Evolutionary conservation across 495 filamentous ascomycete species (phyloP).

Genomic region (Aspergillus avenaceus): DNA sequence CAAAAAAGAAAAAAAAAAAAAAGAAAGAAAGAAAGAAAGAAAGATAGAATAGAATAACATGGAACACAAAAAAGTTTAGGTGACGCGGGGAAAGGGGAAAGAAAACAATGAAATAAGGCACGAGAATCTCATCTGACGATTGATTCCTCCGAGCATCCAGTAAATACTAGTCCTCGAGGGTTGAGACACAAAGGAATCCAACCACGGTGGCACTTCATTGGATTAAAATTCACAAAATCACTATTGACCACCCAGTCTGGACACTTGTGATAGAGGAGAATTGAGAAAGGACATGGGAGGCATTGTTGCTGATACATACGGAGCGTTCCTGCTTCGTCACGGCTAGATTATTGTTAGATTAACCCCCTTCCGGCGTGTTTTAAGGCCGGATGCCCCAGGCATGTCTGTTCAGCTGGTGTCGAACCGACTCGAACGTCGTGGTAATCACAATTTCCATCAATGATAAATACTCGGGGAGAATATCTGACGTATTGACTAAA

Average conservation of each 20-base stretch:
- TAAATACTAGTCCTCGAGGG: too few species aligned
- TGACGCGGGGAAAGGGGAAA: conserved; percentile 11
- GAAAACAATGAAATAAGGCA: conserved; percentile 2
- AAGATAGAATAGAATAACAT: too few species aligned
- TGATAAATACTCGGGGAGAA: neutral
- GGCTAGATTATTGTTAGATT: neutral
- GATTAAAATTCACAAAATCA: neutral
- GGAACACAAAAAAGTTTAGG: too few species aligned
- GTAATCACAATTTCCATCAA: neutral
- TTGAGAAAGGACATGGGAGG: neutral
- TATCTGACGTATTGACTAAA: neutral
- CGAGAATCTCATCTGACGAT: neutral
- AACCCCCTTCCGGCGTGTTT: neutral
- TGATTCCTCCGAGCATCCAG: too few species aligned
- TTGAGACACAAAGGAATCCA: neutral
- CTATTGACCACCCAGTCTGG: conserved; percentile 6
- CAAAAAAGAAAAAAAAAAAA: neutral
- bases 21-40: conserved; percentile 1
- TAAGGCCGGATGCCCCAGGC: neutral
- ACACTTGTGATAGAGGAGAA: neutral
- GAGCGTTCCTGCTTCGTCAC: neutral
- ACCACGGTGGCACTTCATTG: neutral
- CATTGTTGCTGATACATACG: neutral
- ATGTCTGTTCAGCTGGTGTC: neutral
- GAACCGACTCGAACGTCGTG: too few species aligned